Evolutionary conservation across 2,329 filamentous ascomycete genomes (phyloP), one percentile per base, ranked within the genome.

Genomic region (Fusarium paranaense): DNA sequence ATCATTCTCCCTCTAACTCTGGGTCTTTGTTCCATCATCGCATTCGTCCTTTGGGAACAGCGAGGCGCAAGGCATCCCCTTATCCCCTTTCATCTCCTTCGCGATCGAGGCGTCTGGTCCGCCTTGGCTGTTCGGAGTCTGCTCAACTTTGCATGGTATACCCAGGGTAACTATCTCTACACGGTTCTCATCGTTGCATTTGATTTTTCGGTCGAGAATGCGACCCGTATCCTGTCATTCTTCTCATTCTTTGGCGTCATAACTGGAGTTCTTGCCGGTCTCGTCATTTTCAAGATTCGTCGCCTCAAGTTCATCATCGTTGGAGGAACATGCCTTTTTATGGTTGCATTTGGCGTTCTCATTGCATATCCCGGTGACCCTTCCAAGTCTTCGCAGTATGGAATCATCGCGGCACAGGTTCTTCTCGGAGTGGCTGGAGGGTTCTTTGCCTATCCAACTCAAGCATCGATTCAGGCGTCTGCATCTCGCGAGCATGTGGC

Each of bases 101-200:
- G 85, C 67, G 89, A 92, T 68, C 87, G 90, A n/a, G 87, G 86
- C 0, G 88, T 92, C 1, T 92, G 89, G 89, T 88, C 86, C 2
- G 87, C 90, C 0, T 80, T 92, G 11, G 89, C 87, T 0, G 88
- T 92, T 50, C 85, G 85, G 4, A 81, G 82, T 65, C 76, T 87
- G 64, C 82, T 89, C 52, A 88, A 86, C 76, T 85, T 87, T 67
- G 83, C 86, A 4, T 91, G 88, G 89, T 87, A 85, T 59, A 83
- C 89, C 22, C 90, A 91, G 76, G 88, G 86, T 38, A 88, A 90
- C 75, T 91, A 88, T 73, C 82, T 92, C 0, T 91, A 87, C 77
- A 90, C 89, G 0, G 86, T 91, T 0, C 86, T 92, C 3, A 78
- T 88, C 8, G 88, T 92, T 11, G 86, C 85, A 3, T 91, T 91